Evolutionary conservation across 331 rosid genomes (phyloP).

Genomic region (Saraca asoca): DNA sequence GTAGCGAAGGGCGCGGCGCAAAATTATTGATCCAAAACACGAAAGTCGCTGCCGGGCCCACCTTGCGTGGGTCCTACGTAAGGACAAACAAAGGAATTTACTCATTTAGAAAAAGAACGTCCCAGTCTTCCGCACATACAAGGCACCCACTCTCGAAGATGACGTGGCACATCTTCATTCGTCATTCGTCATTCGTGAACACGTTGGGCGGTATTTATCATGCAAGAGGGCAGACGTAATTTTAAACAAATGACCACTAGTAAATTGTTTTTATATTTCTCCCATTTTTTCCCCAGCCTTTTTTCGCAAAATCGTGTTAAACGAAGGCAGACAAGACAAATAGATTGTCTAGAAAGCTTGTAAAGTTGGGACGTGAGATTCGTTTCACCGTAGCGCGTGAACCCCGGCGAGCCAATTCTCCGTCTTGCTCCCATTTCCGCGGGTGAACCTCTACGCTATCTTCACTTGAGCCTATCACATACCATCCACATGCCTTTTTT

Average conservation of each 20-base stretch:
- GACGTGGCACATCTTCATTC: constrained; percentile 33
- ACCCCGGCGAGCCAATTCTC: not conserved
- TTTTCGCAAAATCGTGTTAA: too few relatives aligned
- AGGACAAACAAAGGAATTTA: not conserved
- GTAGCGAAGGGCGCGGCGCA: too few relatives aligned
- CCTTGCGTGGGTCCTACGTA: constrained; percentile 16
- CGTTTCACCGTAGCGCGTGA: not conserved
- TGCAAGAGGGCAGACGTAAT: not conserved
- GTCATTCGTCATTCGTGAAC: not conserved
- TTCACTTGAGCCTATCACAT: not conserved
- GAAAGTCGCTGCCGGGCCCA: not conserved
- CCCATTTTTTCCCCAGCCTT: too few relatives aligned
- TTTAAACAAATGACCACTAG: not conserved
- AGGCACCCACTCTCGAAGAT: not conserved
- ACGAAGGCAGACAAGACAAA: too few relatives aligned
- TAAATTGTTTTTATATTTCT: too few relatives aligned
- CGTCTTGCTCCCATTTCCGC: not conserved
- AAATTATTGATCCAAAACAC: not conserved
- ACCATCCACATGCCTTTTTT: constrained; percentile 8
- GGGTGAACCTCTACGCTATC: not conserved
- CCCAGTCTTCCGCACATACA: constrained; percentile 24
- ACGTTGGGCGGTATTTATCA: not conserved
- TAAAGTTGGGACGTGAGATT: not conserved
- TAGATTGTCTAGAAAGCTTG: not conserved
- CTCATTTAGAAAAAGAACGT: constrained; percentile 2